Evolutionary conservation across 2,329 filamentous ascomycete species (phyloP).

Genomic region (Eutypa lata): DNA sequence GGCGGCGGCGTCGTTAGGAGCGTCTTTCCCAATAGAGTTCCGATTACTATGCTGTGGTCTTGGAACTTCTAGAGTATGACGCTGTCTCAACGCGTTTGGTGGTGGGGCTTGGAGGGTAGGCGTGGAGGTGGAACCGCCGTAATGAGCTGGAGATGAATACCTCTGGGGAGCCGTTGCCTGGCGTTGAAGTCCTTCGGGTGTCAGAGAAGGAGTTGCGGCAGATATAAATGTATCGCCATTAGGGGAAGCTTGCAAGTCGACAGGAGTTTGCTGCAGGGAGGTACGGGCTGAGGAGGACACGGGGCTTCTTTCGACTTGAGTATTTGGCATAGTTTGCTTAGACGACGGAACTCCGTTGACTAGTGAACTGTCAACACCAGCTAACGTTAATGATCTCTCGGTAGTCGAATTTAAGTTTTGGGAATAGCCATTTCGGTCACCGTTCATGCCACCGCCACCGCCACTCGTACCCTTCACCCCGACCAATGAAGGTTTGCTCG

Average conservation of each 20-base stretch:
- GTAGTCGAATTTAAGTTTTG: not conserved
- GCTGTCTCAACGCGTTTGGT: constrained; percentile 62
- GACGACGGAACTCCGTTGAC: constrained; percentile 9
- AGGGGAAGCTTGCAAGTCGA: constrained; percentile 29
- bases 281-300: constrained; percentile 28
- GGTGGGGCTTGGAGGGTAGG: constrained; percentile 51
- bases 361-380: constrained; percentile 1
- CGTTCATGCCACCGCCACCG: constrained; percentile 4
- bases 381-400: not conserved
- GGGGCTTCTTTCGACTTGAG: constrained; percentile 29
- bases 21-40: constrained; percentile 63
- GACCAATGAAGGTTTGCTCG: constrained; percentile 31
- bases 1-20: constrained; percentile 56
- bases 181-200: constrained; percentile 16
- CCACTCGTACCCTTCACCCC: constrained; percentile 16
- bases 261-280: constrained; percentile 29
- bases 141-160: constrained; percentile 63
- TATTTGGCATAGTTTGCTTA: constrained; percentile 29
- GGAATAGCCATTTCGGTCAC: too few relatives aligned
- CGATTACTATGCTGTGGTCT: constrained; percentile 58
- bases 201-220: constrained; percentile 22
- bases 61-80: constrained; percentile 86
- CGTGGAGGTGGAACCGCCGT: constrained; percentile 42
- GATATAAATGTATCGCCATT: constrained; percentile 23
- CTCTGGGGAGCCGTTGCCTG: constrained; percentile 45